Base-by-base conservation (phyloP, 73 alveolate genomes). In the Tetrahymena malaccensis region DNA sequence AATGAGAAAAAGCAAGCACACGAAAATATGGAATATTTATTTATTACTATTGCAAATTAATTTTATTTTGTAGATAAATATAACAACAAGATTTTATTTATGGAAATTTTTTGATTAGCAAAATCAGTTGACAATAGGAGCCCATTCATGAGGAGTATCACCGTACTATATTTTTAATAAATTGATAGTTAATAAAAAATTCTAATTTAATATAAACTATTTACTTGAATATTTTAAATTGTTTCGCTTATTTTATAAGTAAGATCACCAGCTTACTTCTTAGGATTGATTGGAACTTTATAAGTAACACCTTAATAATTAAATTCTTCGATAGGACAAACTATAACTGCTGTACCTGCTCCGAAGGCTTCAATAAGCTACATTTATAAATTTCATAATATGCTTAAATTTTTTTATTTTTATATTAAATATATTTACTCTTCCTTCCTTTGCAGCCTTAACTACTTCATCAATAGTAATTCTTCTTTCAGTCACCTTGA, bases 321-420 rank as follows among this genome's bases (percentile, higher is more conserved):
- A 94, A 97, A 70, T 27, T 93, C 93, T 57, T 97, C 95, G 55
- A 97, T 95, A 21, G 98, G 98, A 93, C 98, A 93, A 35, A 97
- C 97, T 33, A 95, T 97, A 93, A 97, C 98, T 25, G 99, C 99
- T 34, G 98, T 97, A 16, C 99, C 99, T 16, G 98, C 96, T 70
- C 99, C 99, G 85, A 97, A 97, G 85, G 96, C 96, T 94, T 97
- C 98, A 84, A 96, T 93, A 93, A 96, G 44, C 97, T 95, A 89
- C 16, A 85, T 70, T 27, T 27, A 3, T 27, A n/a, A 27, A 3
- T 17, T 22, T n/a, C 0, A 3, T 11, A 19, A 27, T 70, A 31
- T n/a, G n/a, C n/a, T 70, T 70, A 70, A 33, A 15, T 0, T 56
- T 56, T 10, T 12, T 70, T 27, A 25, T 70, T 22, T 70, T 12